These are phyloP conservation scores for Penicillium steckii DNA, from an alignment of 495 filamentous ascomycete species.

Conservation along the genomic window DNA sequence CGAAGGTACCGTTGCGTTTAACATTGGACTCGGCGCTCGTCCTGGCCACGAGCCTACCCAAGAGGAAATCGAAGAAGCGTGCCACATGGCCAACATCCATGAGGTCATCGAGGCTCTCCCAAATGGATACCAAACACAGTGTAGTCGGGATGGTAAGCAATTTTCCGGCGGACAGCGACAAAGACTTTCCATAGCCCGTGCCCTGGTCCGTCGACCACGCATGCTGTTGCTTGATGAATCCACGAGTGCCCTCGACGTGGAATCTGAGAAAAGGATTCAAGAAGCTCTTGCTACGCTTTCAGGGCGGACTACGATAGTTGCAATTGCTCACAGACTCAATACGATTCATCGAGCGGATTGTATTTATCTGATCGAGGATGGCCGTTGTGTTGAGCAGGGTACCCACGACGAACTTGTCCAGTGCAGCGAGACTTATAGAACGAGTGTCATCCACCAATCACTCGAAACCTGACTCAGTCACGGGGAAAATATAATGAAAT, in stretches of 20 bases:
- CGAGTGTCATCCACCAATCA: slow-evolving; percentile 46
- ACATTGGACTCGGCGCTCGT: slow-evolving; percentile 51
- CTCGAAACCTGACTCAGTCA: slow-evolving; percentile 31
- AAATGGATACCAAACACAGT: slow-evolving; percentile 62
- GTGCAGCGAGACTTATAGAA: slow-evolving; percentile 56
- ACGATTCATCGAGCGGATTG: slow-evolving; percentile 74
- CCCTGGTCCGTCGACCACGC: slow-evolving; percentile 64
- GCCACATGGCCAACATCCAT: slow-evolving; percentile 56
- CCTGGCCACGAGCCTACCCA: slow-evolving; percentile 40
- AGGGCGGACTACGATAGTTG: slow-evolving; percentile 72
- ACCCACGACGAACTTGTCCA: slow-evolving; percentile 65
- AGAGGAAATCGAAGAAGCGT: slow-evolving; percentile 55
- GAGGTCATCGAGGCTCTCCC: slow-evolving; percentile 55
- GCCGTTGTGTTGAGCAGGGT: slow-evolving; percentile 62
- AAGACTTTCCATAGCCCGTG: slow-evolving; percentile 71
- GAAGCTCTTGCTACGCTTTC: slow-evolving; percentile 60
- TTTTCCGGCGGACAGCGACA: slow-evolving; percentile 78
- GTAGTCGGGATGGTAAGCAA: slow-evolving; percentile 58
- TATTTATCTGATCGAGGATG: slow-evolving; percentile 72
- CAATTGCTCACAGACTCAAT: slow-evolving; percentile 71
- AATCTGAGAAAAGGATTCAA: slow-evolving; percentile 69
- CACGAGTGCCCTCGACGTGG: slow-evolving; percentile 67
- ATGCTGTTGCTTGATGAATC: slow-evolving; percentile 76
- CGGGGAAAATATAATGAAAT: neutral
- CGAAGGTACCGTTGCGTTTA: slow-evolving; percentile 52